Conservation (phyloP, 495 filamentous ascomycete species). For the Ramalina intermedia region DNA sequence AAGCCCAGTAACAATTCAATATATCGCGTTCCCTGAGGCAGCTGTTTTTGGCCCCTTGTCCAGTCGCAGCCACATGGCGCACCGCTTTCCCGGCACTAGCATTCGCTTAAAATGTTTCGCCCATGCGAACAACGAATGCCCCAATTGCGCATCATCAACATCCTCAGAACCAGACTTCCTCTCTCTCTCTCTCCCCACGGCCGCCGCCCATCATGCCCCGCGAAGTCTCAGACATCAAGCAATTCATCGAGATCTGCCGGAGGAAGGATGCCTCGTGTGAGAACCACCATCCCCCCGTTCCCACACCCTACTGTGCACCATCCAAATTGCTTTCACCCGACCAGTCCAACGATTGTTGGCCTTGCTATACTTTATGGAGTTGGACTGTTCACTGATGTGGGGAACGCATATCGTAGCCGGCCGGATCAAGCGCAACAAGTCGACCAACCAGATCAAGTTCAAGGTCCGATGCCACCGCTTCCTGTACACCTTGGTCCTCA, state of each 20-base stretch:
- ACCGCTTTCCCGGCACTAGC: neutral
- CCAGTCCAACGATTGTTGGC: no score
- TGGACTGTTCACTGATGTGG: no score
- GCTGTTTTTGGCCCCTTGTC: no score
- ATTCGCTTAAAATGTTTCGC: neutral
- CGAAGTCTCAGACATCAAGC: constrained; percentile 98
- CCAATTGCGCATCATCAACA: no score
- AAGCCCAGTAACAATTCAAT: no score
- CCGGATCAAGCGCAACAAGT: constrained; percentile 92
- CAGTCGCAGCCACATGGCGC: no score
- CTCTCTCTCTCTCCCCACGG: constrained; percentile 4
- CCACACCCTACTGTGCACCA: no score
- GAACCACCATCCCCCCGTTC: constrained; percentile 6
- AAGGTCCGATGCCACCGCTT: constrained; percentile 95
- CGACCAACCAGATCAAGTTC: constrained; percentile 90
- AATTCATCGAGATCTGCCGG: constrained; percentile 99
- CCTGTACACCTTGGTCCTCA: constrained; percentile 94
- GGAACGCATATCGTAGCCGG: constrained; percentile 46
- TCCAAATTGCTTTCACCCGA: neutral
- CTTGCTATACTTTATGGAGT: no score
- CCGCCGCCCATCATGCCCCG: constrained; percentile 62
- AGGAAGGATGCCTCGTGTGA: constrained; percentile 95
- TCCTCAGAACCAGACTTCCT: constrained; percentile 2
- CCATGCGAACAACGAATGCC: constrained; percentile 5
- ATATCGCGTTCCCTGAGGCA: no score